Conservation (phyloP, 495 filamentous ascomycete species). For the Cudoniella acicularis region DNA sequence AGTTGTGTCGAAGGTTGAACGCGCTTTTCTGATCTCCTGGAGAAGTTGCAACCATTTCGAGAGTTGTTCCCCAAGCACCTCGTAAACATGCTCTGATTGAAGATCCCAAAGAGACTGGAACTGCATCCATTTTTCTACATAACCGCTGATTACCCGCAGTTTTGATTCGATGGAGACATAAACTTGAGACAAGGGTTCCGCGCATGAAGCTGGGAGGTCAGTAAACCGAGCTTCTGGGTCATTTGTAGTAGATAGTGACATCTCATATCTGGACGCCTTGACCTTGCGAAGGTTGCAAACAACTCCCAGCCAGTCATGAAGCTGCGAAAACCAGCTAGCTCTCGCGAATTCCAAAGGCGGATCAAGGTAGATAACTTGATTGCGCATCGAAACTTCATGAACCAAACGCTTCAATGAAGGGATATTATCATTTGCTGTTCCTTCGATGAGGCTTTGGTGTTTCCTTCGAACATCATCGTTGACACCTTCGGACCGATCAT, state of each 20-base stretch:
- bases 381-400: conserved; percentile 92
- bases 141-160: conserved; percentile 67
- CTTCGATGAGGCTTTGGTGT: conserved; percentile 40
- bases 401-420: conserved; percentile 65
- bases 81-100: conserved; percentile 90
- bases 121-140: conserved; percentile 96
- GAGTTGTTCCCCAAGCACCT: conserved; percentile 84
- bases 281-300: conserved; percentile 90
- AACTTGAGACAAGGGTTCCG: conserved; percentile 68
- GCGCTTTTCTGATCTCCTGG: conserved; percentile 89
- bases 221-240: conserved; percentile 73
- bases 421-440: conserved; percentile 29
- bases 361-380: conserved; percentile 92
- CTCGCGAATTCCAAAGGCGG: conserved; percentile 88
- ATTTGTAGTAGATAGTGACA: conserved; percentile 65
- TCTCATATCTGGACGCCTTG: conserved; percentile 90
- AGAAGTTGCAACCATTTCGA: conserved; percentile 90
- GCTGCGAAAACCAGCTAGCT: conserved; percentile 88
- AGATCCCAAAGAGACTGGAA: conserved; percentile 99
- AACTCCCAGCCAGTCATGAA: conserved; percentile 89
- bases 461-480: conserved; percentile 38
- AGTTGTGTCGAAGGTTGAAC: conserved; percentile 92
- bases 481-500: conserved; percentile 43
- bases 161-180: conserved; percentile 78
- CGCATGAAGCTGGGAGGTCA: conserved; percentile 80